A percentile compares a stretch with the other conserved stretches of the same genome.
Conservation (phyloP, 75 land plant genomes). For the Selaginella moellendorffii region DNA sequence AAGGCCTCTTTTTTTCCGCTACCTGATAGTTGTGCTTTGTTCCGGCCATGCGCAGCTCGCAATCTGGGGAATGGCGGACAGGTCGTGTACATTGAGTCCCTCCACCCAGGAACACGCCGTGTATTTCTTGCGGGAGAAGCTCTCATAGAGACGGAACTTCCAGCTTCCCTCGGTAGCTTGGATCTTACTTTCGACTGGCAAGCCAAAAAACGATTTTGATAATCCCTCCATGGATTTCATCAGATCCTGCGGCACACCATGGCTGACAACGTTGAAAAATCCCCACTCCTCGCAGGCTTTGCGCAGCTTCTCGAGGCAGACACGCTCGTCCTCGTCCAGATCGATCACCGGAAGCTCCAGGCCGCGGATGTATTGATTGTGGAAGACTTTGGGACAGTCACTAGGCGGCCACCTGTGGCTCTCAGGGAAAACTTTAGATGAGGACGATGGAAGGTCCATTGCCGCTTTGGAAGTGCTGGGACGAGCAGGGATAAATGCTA, state of each 20-base stretch:
- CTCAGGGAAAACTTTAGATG: neutral
- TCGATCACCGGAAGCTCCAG: neutral
- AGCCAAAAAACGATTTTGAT: neutral
- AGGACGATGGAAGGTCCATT: too few species aligned
- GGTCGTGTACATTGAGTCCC: neutral
- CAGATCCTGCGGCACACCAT: neutral
- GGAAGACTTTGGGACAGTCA: neutral
- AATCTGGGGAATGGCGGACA: neutral
- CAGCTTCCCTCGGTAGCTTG: neutral
- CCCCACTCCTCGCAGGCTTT: neutral
- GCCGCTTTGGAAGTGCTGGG: too few species aligned
- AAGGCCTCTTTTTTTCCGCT: too few species aligned
- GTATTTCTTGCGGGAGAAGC: neutral
- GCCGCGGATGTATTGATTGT: neutral
- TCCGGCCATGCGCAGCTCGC: neutral
- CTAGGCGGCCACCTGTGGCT: neutral
- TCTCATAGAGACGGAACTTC: neutral
- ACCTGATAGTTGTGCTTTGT: neutral
- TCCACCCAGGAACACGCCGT: neutral
- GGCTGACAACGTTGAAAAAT: neutral
- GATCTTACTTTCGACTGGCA: neutral
- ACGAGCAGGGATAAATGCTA: too few species aligned
- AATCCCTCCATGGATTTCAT: neutral
- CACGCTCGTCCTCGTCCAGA: neutral
- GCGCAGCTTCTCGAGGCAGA: neutral